A percentile compares a stretch with the other conserved stretches of the same genome.
Conservation (phyloP, 108 stramenopile genomes). For the Mayamaea pseudoterrestris region DNA sequence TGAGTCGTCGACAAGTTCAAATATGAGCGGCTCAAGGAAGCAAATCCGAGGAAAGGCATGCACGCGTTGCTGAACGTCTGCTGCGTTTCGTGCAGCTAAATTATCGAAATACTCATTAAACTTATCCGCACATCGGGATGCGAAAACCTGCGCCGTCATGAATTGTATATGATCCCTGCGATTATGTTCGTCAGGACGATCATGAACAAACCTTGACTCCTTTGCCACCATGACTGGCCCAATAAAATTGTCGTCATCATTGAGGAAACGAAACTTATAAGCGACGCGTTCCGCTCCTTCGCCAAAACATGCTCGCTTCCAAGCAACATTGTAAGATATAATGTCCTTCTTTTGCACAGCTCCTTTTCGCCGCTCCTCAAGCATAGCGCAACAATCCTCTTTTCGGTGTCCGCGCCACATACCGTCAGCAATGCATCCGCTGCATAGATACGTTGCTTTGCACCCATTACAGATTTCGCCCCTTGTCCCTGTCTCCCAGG, state of each 20-base stretch:
- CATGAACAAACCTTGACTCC: constrained; percentile 34
- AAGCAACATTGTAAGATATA: constrained; percentile 17
- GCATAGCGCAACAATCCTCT: background rate
- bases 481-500: background rate
- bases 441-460: background rate
- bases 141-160: constrained; percentile 31
- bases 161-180: constrained; percentile 24
- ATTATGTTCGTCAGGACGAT: constrained; percentile 6
- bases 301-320: constrained; percentile 33
- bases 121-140: constrained; percentile 21
- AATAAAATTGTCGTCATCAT: constrained; percentile 18
- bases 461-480: background rate
- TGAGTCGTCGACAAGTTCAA: constrained; percentile 11
- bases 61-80: background rate
- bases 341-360: background rate
- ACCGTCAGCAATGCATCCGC: background rate
- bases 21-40: constrained; percentile 20
- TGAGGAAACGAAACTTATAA: constrained; percentile 29
- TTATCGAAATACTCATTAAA: constrained; percentile 29
- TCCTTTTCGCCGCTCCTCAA: background rate
- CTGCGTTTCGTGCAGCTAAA: constrained; percentile 4
- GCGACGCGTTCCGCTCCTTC: constrained; percentile 47
- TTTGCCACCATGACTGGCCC: constrained; percentile 41
- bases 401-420: background rate
- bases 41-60: constrained; percentile 1